Percentiles rank a stretch among this genome's conserved stretches.
These are phyloP conservation scores for Linum lewisii DNA, from an alignment of 345 rosid genomes.

Conservation along the genomic window DNA sequence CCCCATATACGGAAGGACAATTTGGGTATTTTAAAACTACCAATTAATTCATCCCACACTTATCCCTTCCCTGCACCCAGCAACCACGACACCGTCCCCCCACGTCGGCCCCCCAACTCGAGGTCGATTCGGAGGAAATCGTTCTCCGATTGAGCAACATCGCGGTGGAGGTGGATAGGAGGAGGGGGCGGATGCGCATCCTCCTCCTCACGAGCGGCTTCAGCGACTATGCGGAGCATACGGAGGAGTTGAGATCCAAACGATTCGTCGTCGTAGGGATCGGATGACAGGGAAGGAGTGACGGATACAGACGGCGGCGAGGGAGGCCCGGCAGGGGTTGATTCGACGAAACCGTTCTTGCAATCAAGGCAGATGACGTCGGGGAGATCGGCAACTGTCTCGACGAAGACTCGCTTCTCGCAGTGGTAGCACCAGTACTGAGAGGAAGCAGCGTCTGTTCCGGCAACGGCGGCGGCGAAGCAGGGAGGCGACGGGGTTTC, in stretches of 20 bases:
- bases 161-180: conserved; percentile 15
- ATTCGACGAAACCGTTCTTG: conserved; percentile 64
- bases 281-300: conserved; percentile 35
- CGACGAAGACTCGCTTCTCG: conserved; percentile 53
- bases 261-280: conserved; percentile 37
- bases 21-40: too few relatives aligned
- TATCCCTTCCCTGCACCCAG: too few relatives aligned
- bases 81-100: too few relatives aligned
- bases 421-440: conserved; percentile 72
- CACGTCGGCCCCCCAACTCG: conserved; percentile 53
- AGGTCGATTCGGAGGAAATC: conserved; percentile 47
- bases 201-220: conserved; percentile 40
- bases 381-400: conserved; percentile 32
- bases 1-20: too few relatives aligned
- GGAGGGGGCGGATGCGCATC: conserved; percentile 37
- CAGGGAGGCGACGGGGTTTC: conserved; percentile 29
- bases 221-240: conserved; percentile 49
- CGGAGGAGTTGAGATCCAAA: conserved; percentile 55
- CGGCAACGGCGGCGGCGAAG: conserved; percentile 11
- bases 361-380: conserved; percentile 57
- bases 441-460: conserved; percentile 13
- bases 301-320: conserved; percentile 12
- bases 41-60: too few relatives aligned
- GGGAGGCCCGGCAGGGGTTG: conserved; percentile 27
- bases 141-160: conserved; percentile 28